phyloP scores from a whole-genome alignment of 176 grass and related monocot genomes.

The Rhipidocladum racemiflorum region DNA sequence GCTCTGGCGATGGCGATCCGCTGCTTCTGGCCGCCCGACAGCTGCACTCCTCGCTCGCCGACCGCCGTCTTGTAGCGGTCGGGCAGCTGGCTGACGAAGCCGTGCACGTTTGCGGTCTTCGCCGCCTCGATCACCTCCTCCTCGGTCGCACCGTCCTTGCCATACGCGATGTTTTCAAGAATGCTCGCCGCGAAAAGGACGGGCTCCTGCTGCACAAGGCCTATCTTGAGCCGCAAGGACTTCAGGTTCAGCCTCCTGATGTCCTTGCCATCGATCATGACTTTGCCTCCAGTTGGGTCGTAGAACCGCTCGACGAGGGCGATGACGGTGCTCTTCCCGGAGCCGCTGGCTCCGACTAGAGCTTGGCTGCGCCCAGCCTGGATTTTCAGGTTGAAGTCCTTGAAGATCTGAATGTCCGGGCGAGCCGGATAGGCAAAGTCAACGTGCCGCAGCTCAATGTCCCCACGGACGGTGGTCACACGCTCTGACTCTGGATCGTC shows the following conservation, averaged over 20 bases:
- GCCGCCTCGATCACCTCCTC: conserved; percentile 78
- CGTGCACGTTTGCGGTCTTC: conserved; percentile 74
- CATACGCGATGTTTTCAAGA: conserved; percentile 89
- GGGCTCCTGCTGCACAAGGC: conserved; percentile 91
- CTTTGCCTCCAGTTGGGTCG: conserved; percentile 69
- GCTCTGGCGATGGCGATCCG: conserved; percentile 89
- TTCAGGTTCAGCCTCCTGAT: conserved; percentile 74
- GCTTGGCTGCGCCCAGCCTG: conserved; percentile 84
- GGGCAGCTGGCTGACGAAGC: conserved; percentile 71
- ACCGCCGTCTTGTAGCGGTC: conserved; percentile 75
- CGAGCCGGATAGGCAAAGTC: conserved; percentile 79
- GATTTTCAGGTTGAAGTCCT: conserved; percentile 96
- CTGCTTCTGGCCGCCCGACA: conserved; percentile 94
- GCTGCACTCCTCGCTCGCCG: conserved; percentile 84
- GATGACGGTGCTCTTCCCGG: conserved; percentile 94
- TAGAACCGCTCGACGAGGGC: conserved; percentile 89
- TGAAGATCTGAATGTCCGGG: conserved; percentile 83
- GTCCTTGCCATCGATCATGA: conserved; percentile 80
- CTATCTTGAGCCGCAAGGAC: conserved; percentile 75
- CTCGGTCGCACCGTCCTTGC: conserved; percentile 75
- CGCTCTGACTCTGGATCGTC: conserved; percentile 84
- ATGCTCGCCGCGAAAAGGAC: conserved; percentile 85
- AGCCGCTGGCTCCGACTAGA: conserved; percentile 81
- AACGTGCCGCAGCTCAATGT: conserved; percentile 86
- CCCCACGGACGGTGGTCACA: conserved; percentile 55